These are phyloP conservation scores for Penicillium arizonense DNA, from an alignment of 495 filamentous ascomycete species.

Conservation along the genomic window DNA sequence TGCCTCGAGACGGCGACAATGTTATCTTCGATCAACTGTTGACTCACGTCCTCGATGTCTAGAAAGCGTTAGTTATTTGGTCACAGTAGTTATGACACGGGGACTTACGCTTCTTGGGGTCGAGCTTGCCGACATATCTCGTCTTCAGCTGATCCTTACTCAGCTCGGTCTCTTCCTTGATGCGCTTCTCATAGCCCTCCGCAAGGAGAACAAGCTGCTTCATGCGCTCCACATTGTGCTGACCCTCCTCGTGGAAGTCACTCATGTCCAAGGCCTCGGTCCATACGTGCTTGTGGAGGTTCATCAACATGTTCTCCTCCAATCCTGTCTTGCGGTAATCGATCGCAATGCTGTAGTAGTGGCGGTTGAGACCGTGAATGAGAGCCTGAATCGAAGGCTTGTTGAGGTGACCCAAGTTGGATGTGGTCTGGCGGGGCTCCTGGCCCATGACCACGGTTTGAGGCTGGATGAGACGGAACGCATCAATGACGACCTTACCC, in stretches of 20 bases:
- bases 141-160: constrained; percentile 98
- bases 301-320: constrained; percentile 99
- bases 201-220: constrained; percentile 83
- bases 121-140: constrained; percentile 96
- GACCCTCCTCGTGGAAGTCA: constrained; percentile 83
- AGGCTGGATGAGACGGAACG: constrained; percentile 97
- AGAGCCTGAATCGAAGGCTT: constrained; percentile 99
- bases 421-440: constrained; percentile 97
- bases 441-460: constrained; percentile 98
- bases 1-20: constrained; percentile 94
- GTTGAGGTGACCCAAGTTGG: constrained; percentile 95
- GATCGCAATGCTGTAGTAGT: constrained; percentile 99
- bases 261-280: constrained; percentile 97
- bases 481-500: constrained; percentile 98
- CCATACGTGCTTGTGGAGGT: constrained; percentile 98
- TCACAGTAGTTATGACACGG: not conserved
- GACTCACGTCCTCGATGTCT: constrained; percentile 93
- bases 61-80: constrained; percentile 22
- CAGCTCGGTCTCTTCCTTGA: constrained; percentile 96
- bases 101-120: constrained; percentile 90
- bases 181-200: constrained; percentile 96
- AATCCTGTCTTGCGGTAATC: constrained; percentile 96
- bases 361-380: constrained; percentile 94
- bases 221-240: constrained; percentile 80
- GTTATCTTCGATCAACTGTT: constrained; percentile 96